A percentile compares a stretch with the other conserved stretches of the same genome.
phyloP scores from a whole-genome alignment of 352 stramenopile genomes.

The Phytophthora constricta region DNA sequence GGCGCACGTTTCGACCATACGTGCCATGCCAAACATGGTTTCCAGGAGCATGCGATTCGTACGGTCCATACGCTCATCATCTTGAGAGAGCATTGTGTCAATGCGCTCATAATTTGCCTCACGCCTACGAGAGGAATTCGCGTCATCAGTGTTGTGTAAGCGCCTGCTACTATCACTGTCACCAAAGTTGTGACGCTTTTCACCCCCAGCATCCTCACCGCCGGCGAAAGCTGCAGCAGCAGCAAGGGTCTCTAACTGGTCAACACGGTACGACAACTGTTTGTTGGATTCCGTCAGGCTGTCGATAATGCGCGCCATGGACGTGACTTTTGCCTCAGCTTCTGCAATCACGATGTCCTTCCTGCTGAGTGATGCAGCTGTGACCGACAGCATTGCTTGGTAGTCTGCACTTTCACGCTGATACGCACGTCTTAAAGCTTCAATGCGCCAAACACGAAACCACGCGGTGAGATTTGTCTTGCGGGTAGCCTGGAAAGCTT shows the following conservation, averaged over 20 bases:
- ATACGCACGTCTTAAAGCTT: slow-evolving; percentile 71
- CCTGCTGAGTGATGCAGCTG: slow-evolving; percentile 69
- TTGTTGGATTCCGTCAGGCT: slow-evolving; percentile 80
- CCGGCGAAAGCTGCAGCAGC: slow-evolving; percentile 26
- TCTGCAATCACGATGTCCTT: slow-evolving; percentile 80
- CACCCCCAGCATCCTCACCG: slow-evolving; percentile 12
- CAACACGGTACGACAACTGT: slow-evolving; percentile 64
- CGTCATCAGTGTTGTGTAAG: not conserved
- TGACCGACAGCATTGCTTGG: slow-evolving; percentile 84
- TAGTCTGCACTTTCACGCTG: slow-evolving; percentile 82
- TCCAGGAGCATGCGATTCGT: slow-evolving; percentile 83
- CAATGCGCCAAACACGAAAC: slow-evolving; percentile 78
- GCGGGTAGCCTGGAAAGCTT: slow-evolving; percentile 58
- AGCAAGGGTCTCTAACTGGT: slow-evolving; percentile 67
- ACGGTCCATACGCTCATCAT: slow-evolving; percentile 67
- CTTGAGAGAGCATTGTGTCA: slow-evolving; percentile 54
- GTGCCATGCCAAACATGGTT: slow-evolving; percentile 84
- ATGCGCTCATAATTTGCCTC: slow-evolving; percentile 61
- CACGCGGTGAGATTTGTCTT: slow-evolving; percentile 62
- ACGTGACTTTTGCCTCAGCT: slow-evolving; percentile 65
- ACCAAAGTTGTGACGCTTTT: slow-evolving; percentile 8
- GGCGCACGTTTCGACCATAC: slow-evolving; percentile 84
- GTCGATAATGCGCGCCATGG: slow-evolving; percentile 82
- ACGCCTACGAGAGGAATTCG: slow-evolving; percentile 13
- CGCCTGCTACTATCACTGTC: slow-evolving; percentile 14